Evolutionary conservation across 2,329 filamentous ascomycete species (phyloP).

Genomic region (Monascus ruber): DNA sequence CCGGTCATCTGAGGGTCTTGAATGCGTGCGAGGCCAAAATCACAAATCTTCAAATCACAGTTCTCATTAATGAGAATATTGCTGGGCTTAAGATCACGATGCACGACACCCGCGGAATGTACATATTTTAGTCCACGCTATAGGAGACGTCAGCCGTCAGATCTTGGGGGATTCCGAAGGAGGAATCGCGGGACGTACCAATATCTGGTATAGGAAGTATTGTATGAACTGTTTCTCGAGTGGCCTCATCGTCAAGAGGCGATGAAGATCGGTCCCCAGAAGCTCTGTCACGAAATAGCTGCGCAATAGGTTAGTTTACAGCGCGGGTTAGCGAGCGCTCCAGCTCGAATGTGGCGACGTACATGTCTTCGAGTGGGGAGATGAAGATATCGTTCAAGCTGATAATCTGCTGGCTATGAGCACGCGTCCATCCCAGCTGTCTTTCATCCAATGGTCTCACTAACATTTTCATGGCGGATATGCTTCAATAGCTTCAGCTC

Average conservation of each 20-base stretch:
- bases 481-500: slow-evolving; percentile 97
- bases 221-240: slow-evolving; percentile 99
- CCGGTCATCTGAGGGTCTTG: slow-evolving; percentile 99
- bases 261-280: slow-evolving; percentile 89
- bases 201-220: slow-evolving; percentile 98
- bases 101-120: slow-evolving; percentile 93
- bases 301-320: slow-evolving; percentile 8
- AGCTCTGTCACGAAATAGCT: slow-evolving; percentile 98
- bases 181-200: slow-evolving; percentile 48
- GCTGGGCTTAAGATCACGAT: slow-evolving; percentile 94
- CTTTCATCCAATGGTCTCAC: slow-evolving; percentile 12
- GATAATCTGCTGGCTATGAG: slow-evolving; percentile 57
- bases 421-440: slow-evolving; percentile 1
- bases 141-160: slow-evolving; percentile 1
- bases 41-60: slow-evolving; percentile 98
- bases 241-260: slow-evolving; percentile 84
- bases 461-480: slow-evolving; percentile 87
- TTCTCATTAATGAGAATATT: slow-evolving; percentile 99
- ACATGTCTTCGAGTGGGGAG: slow-evolving; percentile 97
- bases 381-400: slow-evolving; percentile 99
- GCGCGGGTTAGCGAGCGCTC: neutral
- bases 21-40: slow-evolving; percentile 93
- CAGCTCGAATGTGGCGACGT: slow-evolving; percentile 24
- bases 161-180: neutral
- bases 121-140: slow-evolving; percentile 98